These are phyloP conservation scores for Paramecium biaurelia DNA, from an alignment of 73 alveolate species.

Conservation along the genomic window DNA sequence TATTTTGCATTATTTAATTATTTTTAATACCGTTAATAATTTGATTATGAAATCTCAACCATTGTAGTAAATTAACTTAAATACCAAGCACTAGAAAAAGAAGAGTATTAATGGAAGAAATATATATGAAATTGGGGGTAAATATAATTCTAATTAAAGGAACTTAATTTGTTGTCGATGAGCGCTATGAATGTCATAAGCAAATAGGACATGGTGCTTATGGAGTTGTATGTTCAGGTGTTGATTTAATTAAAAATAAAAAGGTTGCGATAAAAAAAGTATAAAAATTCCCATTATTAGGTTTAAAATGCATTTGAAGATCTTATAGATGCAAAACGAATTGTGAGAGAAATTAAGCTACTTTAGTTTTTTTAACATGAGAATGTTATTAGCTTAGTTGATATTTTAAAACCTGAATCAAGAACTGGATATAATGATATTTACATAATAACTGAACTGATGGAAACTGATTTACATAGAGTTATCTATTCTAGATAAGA, in stretches of 20 bases:
- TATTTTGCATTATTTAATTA: constrained; percentile 18
- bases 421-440: constrained; percentile 90
- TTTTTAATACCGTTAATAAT: constrained; percentile 39
- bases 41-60: constrained; percentile 47
- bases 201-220: constrained; percentile 89
- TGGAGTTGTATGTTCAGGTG: constrained; percentile 93
- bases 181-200: constrained; percentile 75
- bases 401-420: constrained; percentile 87
- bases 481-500: constrained; percentile 90
- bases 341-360: constrained; percentile 86
- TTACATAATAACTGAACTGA: constrained; percentile 87
- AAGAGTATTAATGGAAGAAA: constrained; percentile 39
- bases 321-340: constrained; percentile 87
- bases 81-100: constrained; percentile 25
- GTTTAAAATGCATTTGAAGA: constrained; percentile 87
- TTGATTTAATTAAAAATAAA: constrained; percentile 73
- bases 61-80: neutral
- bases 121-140: constrained; percentile 42
- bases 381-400: constrained; percentile 76
- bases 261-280: constrained; percentile 93
- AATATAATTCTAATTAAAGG: neutral
- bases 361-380: constrained; percentile 87
- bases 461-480: constrained; percentile 95
- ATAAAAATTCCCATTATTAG: neutral
- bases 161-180: constrained; percentile 77